Conservation (phyloP, 108 stramenopile genomes). For the Nitzschia putrida region DNA sequence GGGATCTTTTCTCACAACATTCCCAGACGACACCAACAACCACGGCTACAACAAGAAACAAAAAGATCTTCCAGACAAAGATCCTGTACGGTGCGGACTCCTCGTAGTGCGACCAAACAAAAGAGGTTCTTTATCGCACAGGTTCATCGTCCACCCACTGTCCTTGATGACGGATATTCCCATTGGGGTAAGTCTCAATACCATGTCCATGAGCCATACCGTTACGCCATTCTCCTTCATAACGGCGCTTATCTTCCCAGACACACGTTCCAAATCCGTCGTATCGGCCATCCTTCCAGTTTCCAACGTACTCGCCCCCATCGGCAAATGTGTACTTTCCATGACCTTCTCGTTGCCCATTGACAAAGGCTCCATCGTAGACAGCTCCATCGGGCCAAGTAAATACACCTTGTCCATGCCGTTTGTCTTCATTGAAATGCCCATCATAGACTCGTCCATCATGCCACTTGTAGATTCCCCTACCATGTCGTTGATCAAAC, state of each 20-base stretch:
- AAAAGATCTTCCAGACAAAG: too few species aligned
- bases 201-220: constrained; percentile 65
- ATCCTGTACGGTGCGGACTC: too few species aligned
- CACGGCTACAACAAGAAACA: too few species aligned
- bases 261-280: constrained; percentile 55
- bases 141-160: constrained; percentile 65
- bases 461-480: constrained; percentile 55
- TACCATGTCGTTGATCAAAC: constrained; percentile 64
- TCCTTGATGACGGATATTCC: constrained; percentile 57
- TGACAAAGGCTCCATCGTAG: constrained; percentile 58
- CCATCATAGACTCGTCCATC: constrained; percentile 79
- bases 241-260: constrained; percentile 42
- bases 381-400: constrained; percentile 66
- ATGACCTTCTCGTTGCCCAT: constrained; percentile 60
- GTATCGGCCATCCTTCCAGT: constrained; percentile 60
- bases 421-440: constrained; percentile 66
- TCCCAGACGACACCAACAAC: too few species aligned
- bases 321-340: constrained; percentile 57
- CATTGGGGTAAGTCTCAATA: constrained; percentile 57
- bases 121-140: constrained; percentile 23
- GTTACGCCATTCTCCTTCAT: constrained; percentile 54
- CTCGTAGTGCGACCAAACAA: too few species aligned
- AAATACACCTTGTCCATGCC: constrained; percentile 74
- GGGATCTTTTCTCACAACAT: too few species aligned
- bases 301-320: constrained; percentile 61